Base-by-base conservation (phyloP, 345 rosid species). In the Hevea brasiliensis region DNA sequence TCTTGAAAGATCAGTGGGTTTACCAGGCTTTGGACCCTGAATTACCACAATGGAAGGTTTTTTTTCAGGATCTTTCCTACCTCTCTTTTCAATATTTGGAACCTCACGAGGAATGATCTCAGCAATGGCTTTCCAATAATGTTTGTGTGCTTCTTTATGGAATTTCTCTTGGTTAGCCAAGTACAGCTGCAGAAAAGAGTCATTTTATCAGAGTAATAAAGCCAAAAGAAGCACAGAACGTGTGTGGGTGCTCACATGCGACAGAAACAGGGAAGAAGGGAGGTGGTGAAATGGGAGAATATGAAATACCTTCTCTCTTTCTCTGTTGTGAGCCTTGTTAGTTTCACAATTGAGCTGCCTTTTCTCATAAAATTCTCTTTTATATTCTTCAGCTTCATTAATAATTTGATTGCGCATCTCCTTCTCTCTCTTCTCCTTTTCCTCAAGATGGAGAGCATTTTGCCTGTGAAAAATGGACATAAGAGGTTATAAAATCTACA, bases 1-100 rank as follows among this genome's bases (percentile, higher is more conserved):
- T 74, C 99, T 90, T 27, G 90, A 69, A 20, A 91, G 88, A 76
- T 96, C 98, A 8, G 96, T 84, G 2, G 92, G 98, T 76, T 93
- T 95, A 71, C 97, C 98, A 14, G 99, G 98, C 74, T 93, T 93
- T 41, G 98, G 98, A 61, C 98, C 98, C 61, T 93, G 98, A 76
- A 92, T 81, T 61, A 95, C 85, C 18, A 26, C 26, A 54, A 89
- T 70, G 0, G 89, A 85, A 57, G 97, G 88, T 72, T 87, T 90
- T 87, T 85, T 88, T 61, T 92, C 97, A 0, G 91, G 81, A 61
- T 93, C 98, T 75, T 80, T 91, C 75, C 81, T 90, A 40, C 91
- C 90, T 84, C 80, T 90, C 85, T 81, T 93, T 84, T 93, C 97
- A 20, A 95, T 89, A 67, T 88, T 91, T 8, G 97, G 85, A 61